These are phyloP conservation scores for Globisporangium camurandrum DNA, from an alignment of 352 stramenopile species.

Conservation along the genomic window DNA sequence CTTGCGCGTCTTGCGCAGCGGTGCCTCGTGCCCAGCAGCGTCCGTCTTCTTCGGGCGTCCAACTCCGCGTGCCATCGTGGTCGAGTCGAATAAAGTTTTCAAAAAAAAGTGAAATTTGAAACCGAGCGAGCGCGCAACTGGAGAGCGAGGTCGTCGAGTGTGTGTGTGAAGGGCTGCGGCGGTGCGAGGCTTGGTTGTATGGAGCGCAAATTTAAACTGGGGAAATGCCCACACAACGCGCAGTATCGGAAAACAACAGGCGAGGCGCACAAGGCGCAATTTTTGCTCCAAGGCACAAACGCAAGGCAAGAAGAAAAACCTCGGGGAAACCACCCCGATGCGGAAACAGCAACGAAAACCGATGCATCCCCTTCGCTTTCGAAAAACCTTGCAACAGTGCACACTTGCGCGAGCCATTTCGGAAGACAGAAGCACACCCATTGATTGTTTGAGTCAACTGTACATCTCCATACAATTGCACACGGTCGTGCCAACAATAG, in stretches of 20 bases:
- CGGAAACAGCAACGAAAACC: conserved; percentile 10
- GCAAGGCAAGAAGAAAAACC: conserved; percentile 11
- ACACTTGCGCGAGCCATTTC: neutral
- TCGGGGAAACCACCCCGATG: conserved; percentile 8
- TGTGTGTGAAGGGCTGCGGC: neutral
- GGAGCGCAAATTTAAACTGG: conserved; percentile 64
- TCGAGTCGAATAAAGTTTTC: conserved; percentile 8
- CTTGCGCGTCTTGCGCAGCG: conserved; percentile 70
- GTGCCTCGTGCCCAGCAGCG: conserved; percentile 29
- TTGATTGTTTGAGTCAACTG: neutral
- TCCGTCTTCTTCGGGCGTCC: conserved; percentile 63
- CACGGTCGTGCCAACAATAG: no score
- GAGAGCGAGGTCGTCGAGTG: neutral
- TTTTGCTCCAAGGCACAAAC: neutral
- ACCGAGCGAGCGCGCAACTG: conserved; percentile 12
- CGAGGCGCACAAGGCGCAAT: neutral
- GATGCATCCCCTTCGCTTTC: conserved; percentile 1
- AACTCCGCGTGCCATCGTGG: conserved; percentile 54
- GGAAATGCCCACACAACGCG: conserved; percentile 19
- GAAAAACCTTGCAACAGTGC: conserved; percentile 3
- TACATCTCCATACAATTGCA: no score
- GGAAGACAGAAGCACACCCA: neutral
- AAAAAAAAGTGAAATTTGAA: conserved; percentile 29
- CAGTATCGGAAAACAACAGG: conserved; percentile 19
- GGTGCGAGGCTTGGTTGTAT: conserved; percentile 16